These are phyloP conservation scores for Aspergillus flavus DNA, from an alignment of 2,329 filamentous ascomycete genomes.

Conservation along the genomic window DNA sequence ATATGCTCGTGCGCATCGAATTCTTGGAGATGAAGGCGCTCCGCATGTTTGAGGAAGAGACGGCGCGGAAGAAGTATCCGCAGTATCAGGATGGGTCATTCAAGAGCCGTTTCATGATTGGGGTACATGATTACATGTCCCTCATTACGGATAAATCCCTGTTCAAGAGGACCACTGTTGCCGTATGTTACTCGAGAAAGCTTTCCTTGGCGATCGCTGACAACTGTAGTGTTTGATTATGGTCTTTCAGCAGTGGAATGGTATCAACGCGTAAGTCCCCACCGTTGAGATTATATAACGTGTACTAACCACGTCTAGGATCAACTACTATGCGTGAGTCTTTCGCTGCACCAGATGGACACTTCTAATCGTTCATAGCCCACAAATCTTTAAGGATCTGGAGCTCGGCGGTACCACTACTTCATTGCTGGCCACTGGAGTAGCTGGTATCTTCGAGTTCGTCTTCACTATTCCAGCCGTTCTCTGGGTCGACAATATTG, in stretches of 20 bases:
- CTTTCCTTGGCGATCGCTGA: slow-evolving; percentile 56
- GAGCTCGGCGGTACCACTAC: slow-evolving; percentile 40
- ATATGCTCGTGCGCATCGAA: slow-evolving; percentile 73
- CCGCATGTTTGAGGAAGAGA: slow-evolving; percentile 72
- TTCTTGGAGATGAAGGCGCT: slow-evolving; percentile 79
- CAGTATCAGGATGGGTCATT: slow-evolving; percentile 62
- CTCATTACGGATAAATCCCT: slow-evolving; percentile 38
- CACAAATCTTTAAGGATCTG: slow-evolving; percentile 39
- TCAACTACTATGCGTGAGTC: slow-evolving; percentile 44
- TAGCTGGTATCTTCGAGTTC: slow-evolving; percentile 44
- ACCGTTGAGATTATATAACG: neutral
- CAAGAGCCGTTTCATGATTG: slow-evolving; percentile 67
- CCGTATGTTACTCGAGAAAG: slow-evolving; percentile 39
- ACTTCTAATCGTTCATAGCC: slow-evolving; percentile 13
- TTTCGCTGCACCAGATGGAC: neutral
- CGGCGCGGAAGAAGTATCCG: slow-evolving; percentile 67
- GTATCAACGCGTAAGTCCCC: slow-evolving; percentile 26
- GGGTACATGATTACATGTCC: slow-evolving; percentile 47
- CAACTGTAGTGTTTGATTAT: slow-evolving; percentile 58
- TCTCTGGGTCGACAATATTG: slow-evolving; percentile 45
- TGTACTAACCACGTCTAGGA: slow-evolving; percentile 9
- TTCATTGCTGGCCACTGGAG: slow-evolving; percentile 43
- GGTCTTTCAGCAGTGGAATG: slow-evolving; percentile 54
- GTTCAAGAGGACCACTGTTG: slow-evolving; percentile 38
- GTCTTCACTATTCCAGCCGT: slow-evolving; percentile 45